Base-by-base conservation (phyloP, 352 stramenopile genomes). In the Phytopythium cucurbitacearum region DNA sequence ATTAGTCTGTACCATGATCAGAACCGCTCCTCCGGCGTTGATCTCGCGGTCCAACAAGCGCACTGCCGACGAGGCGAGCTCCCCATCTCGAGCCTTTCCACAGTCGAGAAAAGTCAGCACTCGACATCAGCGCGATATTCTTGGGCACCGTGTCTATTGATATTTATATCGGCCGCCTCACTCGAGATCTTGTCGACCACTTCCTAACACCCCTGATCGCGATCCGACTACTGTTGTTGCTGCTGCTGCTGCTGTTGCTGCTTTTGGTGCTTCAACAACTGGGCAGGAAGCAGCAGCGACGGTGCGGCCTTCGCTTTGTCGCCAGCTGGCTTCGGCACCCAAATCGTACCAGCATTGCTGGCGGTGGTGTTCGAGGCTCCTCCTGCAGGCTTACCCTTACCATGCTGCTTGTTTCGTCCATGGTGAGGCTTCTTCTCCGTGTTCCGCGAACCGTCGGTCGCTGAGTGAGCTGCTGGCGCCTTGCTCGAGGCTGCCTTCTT, bases 231-330 rank as follows among this genome's bases (percentile, higher is more conserved):
- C 9, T 11, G 38, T 35, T 46, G 44, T 53, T 50, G 49, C 32
- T 60, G 47, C 37, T 56, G 47, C 15, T 16, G 39, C 50, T 68
- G 59, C 33, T 67, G 46, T 48, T 75, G 57, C 40, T 76, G 66
- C 56, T 78, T 70, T 32, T 80, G 67, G 16, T 83, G 68, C 9
- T 69, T 64, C 63, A 85, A 55, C 12, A 85, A 41, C 61, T 85
- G 73, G 32, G 73, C 64, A n/a, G 73, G 73, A 16, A 85, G 60
- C 32, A 85, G 54, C 12, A 85, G 51, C 15, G 70, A 57, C 7
- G 55, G 51, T 33, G 48, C 56, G 35, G 56, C 41, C 42, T 63
- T 57, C 0, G 67, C 33, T 48, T 66, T 72, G 1, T 47, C 34
- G 4, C 53, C 44, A 11, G 47, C 43, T 10, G 63, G 49, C 54